Conservation (phyloP, 306 rosid species). For the Inga oerstediana region DNA sequence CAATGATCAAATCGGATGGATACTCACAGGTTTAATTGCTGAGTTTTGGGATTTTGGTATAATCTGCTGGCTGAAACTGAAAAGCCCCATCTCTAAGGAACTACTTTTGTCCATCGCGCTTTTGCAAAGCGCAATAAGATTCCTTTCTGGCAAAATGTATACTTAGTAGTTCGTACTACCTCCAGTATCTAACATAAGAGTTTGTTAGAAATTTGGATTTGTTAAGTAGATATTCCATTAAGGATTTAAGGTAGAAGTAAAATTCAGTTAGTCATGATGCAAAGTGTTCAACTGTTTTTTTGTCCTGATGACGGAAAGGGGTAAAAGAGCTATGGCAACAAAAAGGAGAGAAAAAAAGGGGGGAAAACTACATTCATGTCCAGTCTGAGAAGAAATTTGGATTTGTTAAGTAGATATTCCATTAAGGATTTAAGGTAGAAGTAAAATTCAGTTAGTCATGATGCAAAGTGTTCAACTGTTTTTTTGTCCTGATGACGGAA, state of each 20-base stretch:
- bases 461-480: neutral
- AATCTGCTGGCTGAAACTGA: neutral
- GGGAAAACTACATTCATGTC: too few relatives aligned
- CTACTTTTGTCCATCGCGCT: constrained; percentile 6
- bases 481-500: neutral
- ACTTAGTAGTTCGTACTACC: neutral
- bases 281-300: neutral
- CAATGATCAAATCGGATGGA: constrained; percentile 9
- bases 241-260: too few relatives aligned
- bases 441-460: neutral
- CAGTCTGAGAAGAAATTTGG: too few relatives aligned
- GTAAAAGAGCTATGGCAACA: too few relatives aligned
- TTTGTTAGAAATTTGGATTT: too few relatives aligned
- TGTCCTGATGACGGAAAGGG: neutral
- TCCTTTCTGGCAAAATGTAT: neutral
- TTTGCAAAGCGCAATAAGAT: constrained; percentile 3
- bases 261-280: neutral
- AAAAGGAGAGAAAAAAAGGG: too few relatives aligned
- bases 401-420: too few relatives aligned
- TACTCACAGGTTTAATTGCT: neutral
- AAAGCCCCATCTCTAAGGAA: neutral
- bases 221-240: too few relatives aligned
- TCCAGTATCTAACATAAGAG: too few relatives aligned
- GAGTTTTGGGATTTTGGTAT: neutral
- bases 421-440: too few relatives aligned